Conservation (phyloP, 805 yeast species). For the Peterozyma xylosa region DNA sequence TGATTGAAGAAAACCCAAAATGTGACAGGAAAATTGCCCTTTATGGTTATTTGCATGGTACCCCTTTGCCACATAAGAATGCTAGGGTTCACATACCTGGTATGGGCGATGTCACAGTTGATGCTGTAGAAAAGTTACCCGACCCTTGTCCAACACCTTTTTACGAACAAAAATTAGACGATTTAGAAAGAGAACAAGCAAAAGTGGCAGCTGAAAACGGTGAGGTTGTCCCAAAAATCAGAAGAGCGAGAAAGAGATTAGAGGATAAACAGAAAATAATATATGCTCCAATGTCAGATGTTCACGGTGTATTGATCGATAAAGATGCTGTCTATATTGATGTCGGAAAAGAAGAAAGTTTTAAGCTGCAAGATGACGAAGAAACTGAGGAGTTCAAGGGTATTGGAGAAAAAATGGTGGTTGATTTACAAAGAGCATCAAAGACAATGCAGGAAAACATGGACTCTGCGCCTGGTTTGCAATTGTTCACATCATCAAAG, state of each 20-base stretch:
- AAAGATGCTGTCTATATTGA: constrained; percentile 96
- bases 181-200: constrained; percentile 65
- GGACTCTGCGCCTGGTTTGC: constrained; percentile 61
- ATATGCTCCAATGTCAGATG: constrained; percentile 99
- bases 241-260: constrained; percentile 67
- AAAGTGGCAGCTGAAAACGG: constrained; percentile 60
- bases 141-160: constrained; percentile 99
- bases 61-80: constrained; percentile 61
- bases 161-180: constrained; percentile 80
- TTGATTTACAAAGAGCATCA: constrained; percentile 67
- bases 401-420: constrained; percentile 80
- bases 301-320: constrained; percentile 96
- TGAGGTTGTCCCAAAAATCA: constrained; percentile 36
- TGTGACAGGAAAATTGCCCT: constrained; percentile 84
- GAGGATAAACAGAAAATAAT: constrained; percentile 92
- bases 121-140: constrained; percentile 79
- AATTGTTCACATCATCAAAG: constrained; percentile 60
- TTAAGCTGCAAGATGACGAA: constrained; percentile 15
- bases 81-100: constrained; percentile 93
- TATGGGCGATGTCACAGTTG: constrained; percentile 79
- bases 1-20: constrained; percentile 70
- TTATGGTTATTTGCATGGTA: constrained; percentile 93
- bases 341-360: constrained; percentile 36
- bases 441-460: constrained; percentile 51
- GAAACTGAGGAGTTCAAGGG: constrained; percentile 35